Evolutionary conservation across 164 flowering plant species (phyloP).

Genomic region (Nymphaea colorata): DNA sequence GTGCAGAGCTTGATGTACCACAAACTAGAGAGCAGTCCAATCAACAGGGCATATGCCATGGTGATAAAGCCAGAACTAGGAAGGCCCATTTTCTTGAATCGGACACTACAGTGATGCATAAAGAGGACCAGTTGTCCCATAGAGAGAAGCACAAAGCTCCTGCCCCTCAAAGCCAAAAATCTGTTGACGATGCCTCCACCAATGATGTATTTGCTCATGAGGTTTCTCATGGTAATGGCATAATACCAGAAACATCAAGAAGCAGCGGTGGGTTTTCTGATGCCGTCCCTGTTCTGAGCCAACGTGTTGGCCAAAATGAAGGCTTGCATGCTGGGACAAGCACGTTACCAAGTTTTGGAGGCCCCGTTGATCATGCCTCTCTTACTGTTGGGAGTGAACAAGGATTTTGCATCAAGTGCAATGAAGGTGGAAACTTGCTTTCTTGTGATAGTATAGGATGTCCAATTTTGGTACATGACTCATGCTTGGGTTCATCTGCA

Average conservation of each 20-base stretch:
- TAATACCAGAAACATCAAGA: conserved; percentile 15
- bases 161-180: background rate
- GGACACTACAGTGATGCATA: background rate
- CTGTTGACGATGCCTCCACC: background rate
- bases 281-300: background rate
- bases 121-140: background rate
- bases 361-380: conserved; percentile 16
- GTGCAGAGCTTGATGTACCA: background rate
- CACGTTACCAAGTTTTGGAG: conserved; percentile 29
- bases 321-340: conserved; percentile 9
- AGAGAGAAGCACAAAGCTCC: background rate
- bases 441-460: conserved; percentile 35
- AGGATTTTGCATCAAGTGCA: conserved; percentile 49
- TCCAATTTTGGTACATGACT: conserved; percentile 42
- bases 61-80: background rate
- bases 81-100: background rate
- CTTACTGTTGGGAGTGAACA: conserved; percentile 18
- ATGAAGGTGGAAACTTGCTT: conserved; percentile 37
- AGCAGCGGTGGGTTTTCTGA: conserved; percentile 16
- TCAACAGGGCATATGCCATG: background rate
- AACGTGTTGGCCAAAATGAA: background rate
- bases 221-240: background rate
- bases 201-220: background rate
- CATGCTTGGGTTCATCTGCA: conserved; percentile 36
- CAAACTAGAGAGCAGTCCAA: background rate